Conservation (phyloP, 208 protist genomes). For the Trichomonas tenax region DNA sequence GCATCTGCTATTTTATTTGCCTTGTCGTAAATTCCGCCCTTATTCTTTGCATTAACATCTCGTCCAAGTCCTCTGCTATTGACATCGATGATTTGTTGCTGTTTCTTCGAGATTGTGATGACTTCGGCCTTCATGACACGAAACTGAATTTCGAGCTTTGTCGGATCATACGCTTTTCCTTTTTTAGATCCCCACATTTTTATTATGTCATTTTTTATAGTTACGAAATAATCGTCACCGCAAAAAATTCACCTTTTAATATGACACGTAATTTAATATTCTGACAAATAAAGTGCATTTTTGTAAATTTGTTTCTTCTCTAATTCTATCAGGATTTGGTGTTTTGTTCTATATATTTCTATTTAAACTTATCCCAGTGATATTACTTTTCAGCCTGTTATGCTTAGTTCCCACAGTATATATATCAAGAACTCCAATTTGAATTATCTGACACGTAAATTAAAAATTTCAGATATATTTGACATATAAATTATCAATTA, state of each 20-base stretch:
- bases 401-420: too few species aligned
- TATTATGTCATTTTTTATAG: not conserved
- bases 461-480: too few species aligned
- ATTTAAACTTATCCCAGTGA: too few species aligned
- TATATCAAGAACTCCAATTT: too few species aligned
- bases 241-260: not conserved
- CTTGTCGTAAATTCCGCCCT: not conserved
- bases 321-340: too few species aligned
- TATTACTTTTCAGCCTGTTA: too few species aligned
- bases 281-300: too few species aligned
- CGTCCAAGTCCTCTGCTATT: not conserved
- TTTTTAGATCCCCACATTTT: not conserved
- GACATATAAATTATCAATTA: too few species aligned
- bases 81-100: not conserved
- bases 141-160: not conserved
- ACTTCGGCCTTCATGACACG: not conserved
- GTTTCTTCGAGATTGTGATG: not conserved
- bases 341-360: too few species aligned
- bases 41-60: not conserved
- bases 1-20: not conserved
- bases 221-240: not conserved
- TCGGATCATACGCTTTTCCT: not conserved
- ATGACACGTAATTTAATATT: too few species aligned
- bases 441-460: too few species aligned
- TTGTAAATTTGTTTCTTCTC: too few species aligned